Base-by-base conservation (phyloP, 192 early-diverging fungal genomes). In the Coemansia erecta region DNA sequence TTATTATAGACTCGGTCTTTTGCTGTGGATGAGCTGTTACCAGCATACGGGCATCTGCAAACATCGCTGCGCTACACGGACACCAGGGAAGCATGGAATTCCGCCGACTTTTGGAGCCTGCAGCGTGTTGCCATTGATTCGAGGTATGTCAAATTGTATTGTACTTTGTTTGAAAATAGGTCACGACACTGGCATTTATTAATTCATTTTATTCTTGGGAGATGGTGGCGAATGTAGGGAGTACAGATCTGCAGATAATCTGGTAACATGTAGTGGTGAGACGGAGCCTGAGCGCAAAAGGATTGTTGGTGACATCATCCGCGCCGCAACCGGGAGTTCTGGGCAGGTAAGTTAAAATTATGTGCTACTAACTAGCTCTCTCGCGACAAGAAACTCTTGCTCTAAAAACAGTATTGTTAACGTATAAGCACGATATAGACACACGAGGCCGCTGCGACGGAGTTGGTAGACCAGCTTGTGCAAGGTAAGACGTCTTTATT, bases 31-130 rank as follows among this genome's bases (percentile, higher is more conserved):
- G 8, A 45, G 12, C 50, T 63, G 33, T n/a, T 35, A 13, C 56
- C 56, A 8, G 47, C 40, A 44, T 56, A 45, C 46, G 37, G 51
- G 37, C 55, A 23, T 5, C 19, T 77, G 48, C 53, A 64, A n/a
- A 51, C 48, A 18, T 41, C 60, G 10, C 50, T 71, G 14, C 50
- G 45, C 14, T 68, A 77, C 56, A 42, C 43, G 22, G 67, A 70
- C 28, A 51, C 66, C 19, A 68, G 74, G 17, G 59, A 64, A 8
- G 57, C 58, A 23, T 77, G 74, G 74, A 61, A 61, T 53, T 44
- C 67, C 8, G 58, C 68, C 31, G 22, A 51, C 18, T 21, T 77
- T 35, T 43, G 55, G 24, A 41, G 60, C 4, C 49, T 71, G 11
- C 68, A 71, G 35, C 49, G 50, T 33, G 50, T 77, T 17, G 14